Evolutionary conservation across 2,329 filamentous ascomycete species (phyloP).

Genomic region (Furcasterigmium furcatum): DNA sequence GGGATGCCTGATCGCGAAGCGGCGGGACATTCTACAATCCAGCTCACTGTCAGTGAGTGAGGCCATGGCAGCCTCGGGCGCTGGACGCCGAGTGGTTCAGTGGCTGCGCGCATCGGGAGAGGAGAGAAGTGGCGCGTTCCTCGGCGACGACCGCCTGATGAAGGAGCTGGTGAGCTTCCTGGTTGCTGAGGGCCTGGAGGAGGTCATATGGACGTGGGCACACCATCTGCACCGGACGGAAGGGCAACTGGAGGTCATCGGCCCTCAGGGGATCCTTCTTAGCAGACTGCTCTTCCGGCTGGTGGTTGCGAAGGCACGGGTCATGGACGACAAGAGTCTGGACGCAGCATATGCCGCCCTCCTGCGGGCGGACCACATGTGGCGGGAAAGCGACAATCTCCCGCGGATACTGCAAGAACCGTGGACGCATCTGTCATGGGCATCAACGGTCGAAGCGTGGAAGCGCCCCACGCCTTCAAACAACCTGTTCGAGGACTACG

Average conservation of each 20-base stretch:
- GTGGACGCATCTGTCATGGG: slow-evolving; percentile 48
- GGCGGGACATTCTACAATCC: slow-evolving; percentile 32
- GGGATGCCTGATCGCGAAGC: slow-evolving; percentile 49
- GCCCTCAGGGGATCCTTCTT: slow-evolving; percentile 5
- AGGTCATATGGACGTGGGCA: slow-evolving; percentile 49
- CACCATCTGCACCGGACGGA: slow-evolving; percentile 14
- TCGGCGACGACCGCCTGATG: slow-evolving; percentile 34
- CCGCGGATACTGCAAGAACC: slow-evolving; percentile 32
- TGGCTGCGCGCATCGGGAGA: slow-evolving; percentile 52
- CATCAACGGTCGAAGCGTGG: slow-evolving; percentile 48
- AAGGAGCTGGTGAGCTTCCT: slow-evolving; percentile 44
- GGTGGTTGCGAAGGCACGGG: slow-evolving; percentile 36
- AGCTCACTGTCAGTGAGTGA: slow-evolving; percentile 24
- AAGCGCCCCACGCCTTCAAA: slow-evolving; percentile 41
- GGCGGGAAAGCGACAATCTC: slow-evolving; percentile 29
- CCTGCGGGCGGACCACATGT: slow-evolving; percentile 40
- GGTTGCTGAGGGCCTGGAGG: slow-evolving; percentile 48
- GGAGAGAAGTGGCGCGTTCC: slow-evolving; percentile 42
- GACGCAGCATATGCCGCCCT: slow-evolving; percentile 48
- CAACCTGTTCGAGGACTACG: slow-evolving; percentile 49
- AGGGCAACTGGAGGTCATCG: slow-evolving; percentile 1
- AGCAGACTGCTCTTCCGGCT: slow-evolving; percentile 32
- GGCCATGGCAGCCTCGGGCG: slow-evolving; percentile 37
- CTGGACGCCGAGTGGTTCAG: slow-evolving; percentile 43
- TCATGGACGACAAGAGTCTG: slow-evolving; percentile 30